These are phyloP conservation scores for Suhomyces chickasaworum DNA, from an alignment of 1,139 yeast species.

Conservation along the genomic window DNA sequence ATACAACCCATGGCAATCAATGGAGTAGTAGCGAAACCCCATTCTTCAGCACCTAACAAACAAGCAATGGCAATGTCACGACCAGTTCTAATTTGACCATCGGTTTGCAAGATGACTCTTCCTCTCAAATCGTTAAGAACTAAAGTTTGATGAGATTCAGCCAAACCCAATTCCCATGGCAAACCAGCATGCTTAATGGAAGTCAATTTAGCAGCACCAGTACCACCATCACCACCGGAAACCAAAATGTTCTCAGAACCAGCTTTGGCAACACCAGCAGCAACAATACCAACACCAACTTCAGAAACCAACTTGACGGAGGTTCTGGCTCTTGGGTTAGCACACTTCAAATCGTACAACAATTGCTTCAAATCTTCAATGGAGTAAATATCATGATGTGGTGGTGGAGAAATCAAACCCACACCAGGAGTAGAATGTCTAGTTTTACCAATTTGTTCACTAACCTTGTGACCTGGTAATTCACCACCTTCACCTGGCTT, in stretches of 20 bases:
- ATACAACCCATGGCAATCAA: conserved; percentile 97
- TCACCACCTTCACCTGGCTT: conserved; percentile 99
- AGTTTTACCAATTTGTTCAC: conserved; percentile 85
- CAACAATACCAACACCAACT: conserved; percentile 98
- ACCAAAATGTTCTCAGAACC: conserved; percentile 95
- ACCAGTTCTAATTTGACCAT: conserved; percentile 96
- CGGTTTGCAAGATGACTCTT: conserved; percentile 92
- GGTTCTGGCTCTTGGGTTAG: conserved; percentile 96
- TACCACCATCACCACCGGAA: conserved; percentile 99
- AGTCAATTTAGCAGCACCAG: conserved; percentile 98
- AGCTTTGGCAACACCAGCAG: conserved; percentile 98
- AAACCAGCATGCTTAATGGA: conserved; percentile 96
- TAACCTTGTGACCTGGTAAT: conserved; percentile 92
- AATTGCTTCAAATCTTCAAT: conserved; percentile 97
- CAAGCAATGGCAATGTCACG: conserved; percentile 96
- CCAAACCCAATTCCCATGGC: conserved; percentile 98
- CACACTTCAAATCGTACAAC: conserved; percentile 93
- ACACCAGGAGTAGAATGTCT: conserved; percentile 97
- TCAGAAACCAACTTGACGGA: conserved; percentile 96
- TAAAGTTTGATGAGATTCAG: conserved; percentile 96
- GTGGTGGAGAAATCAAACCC: conserved; percentile 96
- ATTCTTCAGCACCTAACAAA: conserved; percentile 95
- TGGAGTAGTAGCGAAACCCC: conserved; percentile 98
- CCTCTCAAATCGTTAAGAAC: conserved; percentile 96
- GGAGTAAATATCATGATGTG: conserved; percentile 97